These are phyloP conservation scores for Fomitopsis betulina DNA, from an alignment of 1,284 basidiomycete genomes.

Conservation along the genomic window DNA sequence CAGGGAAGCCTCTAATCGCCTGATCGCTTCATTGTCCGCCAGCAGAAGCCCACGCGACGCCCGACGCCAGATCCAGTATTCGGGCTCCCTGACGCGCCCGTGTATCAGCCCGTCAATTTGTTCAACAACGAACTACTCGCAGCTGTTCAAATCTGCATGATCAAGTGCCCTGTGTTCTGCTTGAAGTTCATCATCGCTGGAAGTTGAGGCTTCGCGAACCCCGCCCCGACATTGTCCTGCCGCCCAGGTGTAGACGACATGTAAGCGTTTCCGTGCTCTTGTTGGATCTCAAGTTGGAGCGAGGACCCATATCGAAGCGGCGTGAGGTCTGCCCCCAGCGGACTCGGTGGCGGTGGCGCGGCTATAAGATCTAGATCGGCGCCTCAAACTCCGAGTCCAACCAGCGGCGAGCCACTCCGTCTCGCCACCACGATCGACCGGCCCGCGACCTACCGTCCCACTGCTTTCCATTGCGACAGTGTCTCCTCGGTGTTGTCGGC, in stretches of 20 bases:
- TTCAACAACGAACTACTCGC: background rate
- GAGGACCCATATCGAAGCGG: background rate
- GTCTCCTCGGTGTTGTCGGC: too few relatives aligned
- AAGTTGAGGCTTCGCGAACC: background rate
- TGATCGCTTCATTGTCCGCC: background rate
- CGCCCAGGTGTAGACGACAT: background rate
- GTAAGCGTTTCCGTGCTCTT: background rate
- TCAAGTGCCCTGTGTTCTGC: background rate
- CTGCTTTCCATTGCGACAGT: too few relatives aligned
- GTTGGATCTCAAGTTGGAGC: background rate
- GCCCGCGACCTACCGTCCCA: too few relatives aligned
- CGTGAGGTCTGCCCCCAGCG: background rate
- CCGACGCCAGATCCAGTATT: background rate
- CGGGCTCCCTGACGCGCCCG: background rate
- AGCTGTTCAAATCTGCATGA: too few relatives aligned
- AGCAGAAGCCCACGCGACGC: background rate
- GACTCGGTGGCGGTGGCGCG: background rate
- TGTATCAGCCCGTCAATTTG: background rate
- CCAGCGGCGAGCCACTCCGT: background rate
- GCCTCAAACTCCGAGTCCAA: background rate
- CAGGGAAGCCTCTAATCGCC: background rate
- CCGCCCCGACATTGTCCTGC: background rate
- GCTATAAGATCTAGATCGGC: background rate
- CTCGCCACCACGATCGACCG: background rate
- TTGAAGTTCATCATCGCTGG: too few relatives aligned